A percentile compares a stretch with the other conserved stretches of the same genome.
These are phyloP conservation scores for Penicillium psychrofluorescens DNA, from an alignment of 495 filamentous ascomycete species.

Conservation along the genomic window DNA sequence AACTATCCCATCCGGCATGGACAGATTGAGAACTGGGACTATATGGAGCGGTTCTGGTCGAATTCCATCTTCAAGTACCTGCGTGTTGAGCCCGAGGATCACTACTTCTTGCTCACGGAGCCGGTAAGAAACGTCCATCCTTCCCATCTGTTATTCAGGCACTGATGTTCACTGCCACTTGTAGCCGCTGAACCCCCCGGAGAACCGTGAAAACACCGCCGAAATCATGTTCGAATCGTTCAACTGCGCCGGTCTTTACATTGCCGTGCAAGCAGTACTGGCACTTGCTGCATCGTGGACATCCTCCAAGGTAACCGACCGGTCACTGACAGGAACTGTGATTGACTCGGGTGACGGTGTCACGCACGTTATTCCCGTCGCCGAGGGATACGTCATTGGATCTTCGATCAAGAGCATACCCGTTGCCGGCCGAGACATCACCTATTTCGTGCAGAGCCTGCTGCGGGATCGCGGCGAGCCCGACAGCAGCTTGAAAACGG, in stretches of 20 bases:
- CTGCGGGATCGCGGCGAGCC: conserved; percentile 94
- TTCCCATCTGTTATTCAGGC: neutral
- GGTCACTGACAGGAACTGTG: conserved; percentile 95
- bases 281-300: conserved; percentile 97
- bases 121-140: conserved; percentile 51
- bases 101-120: conserved; percentile 95
- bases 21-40: conserved; percentile 98
- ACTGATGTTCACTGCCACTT: conserved; percentile 6
- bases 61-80: conserved; percentile 99
- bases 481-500: conserved; percentile 94
- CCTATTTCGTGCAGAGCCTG: conserved; percentile 94
- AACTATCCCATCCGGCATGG: conserved; percentile 97
- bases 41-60: conserved; percentile 99
- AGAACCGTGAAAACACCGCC: conserved; percentile 97
- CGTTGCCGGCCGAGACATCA: conserved; percentile 94
- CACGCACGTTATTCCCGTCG: conserved; percentile 97
- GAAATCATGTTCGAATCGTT: conserved; percentile 99
- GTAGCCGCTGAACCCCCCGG: conserved; percentile 92
- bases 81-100: conserved; percentile 94
- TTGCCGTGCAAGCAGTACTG: conserved; percentile 95
- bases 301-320: conserved; percentile 91
- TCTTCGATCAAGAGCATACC: conserved; percentile 98
- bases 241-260: conserved; percentile 98
- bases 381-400: conserved; percentile 97
- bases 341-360: conserved; percentile 98